Evolutionary conservation across 352 stramenopile species (phyloP).

Genomic region (Phytophthora constricta): DNA sequence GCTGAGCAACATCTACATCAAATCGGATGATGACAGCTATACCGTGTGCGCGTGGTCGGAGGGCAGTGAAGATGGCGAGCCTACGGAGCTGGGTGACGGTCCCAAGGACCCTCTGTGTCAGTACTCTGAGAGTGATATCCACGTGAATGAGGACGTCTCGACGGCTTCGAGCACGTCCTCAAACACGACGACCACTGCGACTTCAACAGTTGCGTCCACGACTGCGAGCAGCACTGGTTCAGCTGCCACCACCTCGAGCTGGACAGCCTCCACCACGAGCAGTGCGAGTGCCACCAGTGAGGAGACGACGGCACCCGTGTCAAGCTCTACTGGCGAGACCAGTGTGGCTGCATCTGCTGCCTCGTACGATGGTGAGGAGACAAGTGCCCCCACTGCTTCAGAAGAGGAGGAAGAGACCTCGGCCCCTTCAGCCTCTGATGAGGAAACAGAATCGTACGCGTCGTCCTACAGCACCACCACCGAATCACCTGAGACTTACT

Average conservation of each 20-base stretch:
- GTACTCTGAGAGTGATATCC: constrained; percentile 43
- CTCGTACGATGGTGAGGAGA: constrained; percentile 10
- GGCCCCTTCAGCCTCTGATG: constrained; percentile 1
- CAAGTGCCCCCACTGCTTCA: constrained; percentile 9
- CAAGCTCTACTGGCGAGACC: constrained; percentile 11
- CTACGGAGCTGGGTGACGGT: constrained; percentile 42
- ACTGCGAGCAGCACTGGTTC: background rate
- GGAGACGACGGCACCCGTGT: constrained; percentile 6
- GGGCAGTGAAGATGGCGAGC: constrained; percentile 34
- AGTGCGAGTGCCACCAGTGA: constrained; percentile 14
- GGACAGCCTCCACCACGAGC: constrained; percentile 6
- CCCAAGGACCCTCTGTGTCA: constrained; percentile 40
- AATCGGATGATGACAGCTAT: constrained; percentile 30
- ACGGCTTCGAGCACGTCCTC: constrained; percentile 8
- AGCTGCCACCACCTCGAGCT: constrained; percentile 9
- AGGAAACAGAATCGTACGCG: background rate
- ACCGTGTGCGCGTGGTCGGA: constrained; percentile 40
- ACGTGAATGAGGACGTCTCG: constrained; percentile 30
- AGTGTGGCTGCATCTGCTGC: constrained; percentile 11
- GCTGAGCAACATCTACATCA: constrained; percentile 5
- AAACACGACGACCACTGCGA: too few relatives aligned
- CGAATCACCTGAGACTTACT: constrained; percentile 6
- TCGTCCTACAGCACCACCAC: constrained; percentile 1
- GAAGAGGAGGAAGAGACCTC: constrained; percentile 14
- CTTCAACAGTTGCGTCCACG: constrained; percentile 1